Evolutionary conservation across 805 yeast species (phyloP), one percentile per base, ranked within the genome.

Genomic region (Candida ponderosae): DNA sequence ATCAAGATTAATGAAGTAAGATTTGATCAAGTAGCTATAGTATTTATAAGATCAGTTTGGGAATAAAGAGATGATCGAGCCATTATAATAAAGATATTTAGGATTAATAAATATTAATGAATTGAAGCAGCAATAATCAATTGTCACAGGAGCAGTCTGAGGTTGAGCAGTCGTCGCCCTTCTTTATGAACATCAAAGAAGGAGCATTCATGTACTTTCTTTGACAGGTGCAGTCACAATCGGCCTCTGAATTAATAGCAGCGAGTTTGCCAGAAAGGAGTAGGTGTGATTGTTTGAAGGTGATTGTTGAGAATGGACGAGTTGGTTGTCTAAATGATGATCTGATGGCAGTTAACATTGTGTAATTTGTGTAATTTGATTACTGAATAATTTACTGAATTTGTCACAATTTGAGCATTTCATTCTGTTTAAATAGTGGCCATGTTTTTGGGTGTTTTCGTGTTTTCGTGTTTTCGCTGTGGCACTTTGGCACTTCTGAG

Each of bases 211-310:
- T 34, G 18, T 35, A 26, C 34, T 38, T 48, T 30, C 44, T 39
- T 34, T 37, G 29, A 31, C 57, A 52, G 38, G 57, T 52, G 33
- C 57, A 52, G 21, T 51, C 57, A 35, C 57, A 51, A 29, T 51
- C 57, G 33, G 45, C 52, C 20, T 35, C 40, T 26, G 37, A 36
- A 31, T 44, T 47, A 24, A 32, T 31, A 5, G 41, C 24, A 33
- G 35, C 39, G 38, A 33, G 40, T 30, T 37, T 43, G 33, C 11
- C 40, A 28, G 6, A 32, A 2, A 8, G 34, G 9, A 24, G 30
- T 27, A 26, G 28, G 34, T n/a, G 31, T 31, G 5, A 34, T 13
- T 14, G 30, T n/a, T 26, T 29, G 26, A 24, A 24, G 31, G 43
- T 24, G 28, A 8, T 10, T 21, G 10, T 10, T 8, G 10, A 21